Conservation (phyloP, 2,329 filamentous ascomycete genomes). For the Fusarium sp. region DNA sequence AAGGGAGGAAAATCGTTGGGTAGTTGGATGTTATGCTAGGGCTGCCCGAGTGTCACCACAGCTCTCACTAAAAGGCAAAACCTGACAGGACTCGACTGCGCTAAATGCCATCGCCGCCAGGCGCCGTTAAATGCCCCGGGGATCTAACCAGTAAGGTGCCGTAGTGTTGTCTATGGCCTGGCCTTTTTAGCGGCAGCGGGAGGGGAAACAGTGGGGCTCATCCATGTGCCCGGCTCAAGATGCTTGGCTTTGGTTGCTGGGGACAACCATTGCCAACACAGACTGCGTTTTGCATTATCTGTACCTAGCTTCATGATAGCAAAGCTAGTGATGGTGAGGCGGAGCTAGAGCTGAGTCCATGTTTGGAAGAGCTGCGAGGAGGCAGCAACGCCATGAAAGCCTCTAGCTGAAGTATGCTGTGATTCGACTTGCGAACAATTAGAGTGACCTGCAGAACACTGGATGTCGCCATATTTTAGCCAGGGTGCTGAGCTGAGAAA, state of each 20-base stretch:
- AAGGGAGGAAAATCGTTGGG: slow-evolving; percentile 36
- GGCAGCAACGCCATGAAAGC: too few species aligned
- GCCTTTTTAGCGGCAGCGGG: slow-evolving; percentile 26
- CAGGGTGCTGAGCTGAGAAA: background rate
- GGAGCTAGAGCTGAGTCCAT: background rate
- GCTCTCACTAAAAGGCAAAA: slow-evolving; percentile 39
- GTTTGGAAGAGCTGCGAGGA: too few species aligned
- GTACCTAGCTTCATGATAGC: too few species aligned
- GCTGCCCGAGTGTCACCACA: slow-evolving; percentile 20
- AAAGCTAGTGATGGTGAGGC: background rate
- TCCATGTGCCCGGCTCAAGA: slow-evolving; percentile 16
- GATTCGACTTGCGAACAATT: background rate
- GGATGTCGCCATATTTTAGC: slow-evolving; percentile 2
- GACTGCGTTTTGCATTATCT: background rate
- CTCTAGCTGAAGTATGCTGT: background rate
- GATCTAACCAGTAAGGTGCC: slow-evolving; percentile 1
- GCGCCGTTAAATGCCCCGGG: background rate
- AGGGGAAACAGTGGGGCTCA: slow-evolving; percentile 34
- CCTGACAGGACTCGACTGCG: slow-evolving; percentile 23
- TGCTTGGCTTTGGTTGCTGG: slow-evolving; percentile 29
- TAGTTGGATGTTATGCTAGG: slow-evolving; percentile 31
- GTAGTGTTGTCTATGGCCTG: slow-evolving; percentile 6
- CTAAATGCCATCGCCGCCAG: slow-evolving; percentile 19
- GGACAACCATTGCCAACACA: slow-evolving; percentile 33
- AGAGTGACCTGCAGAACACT: background rate